These are phyloP conservation scores for Daldinia sp. DNA, from an alignment of 2,329 filamentous ascomycete genomes.

Conservation along the genomic window DNA sequence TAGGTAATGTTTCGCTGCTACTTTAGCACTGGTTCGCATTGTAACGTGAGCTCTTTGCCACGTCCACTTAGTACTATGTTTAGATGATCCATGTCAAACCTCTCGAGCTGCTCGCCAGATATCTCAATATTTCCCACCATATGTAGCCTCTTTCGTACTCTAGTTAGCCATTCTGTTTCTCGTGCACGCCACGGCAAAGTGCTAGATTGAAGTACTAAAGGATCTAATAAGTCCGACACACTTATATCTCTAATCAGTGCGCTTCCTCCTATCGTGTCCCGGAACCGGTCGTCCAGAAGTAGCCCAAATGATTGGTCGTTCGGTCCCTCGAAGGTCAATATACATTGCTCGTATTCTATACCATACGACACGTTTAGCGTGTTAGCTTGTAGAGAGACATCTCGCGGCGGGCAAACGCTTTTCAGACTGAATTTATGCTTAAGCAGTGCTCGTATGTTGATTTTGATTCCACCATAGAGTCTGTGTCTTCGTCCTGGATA, in stretches of 20 bases:
- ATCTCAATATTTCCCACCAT: neutral
- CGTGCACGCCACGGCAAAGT: neutral
- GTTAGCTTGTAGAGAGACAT: too few relatives aligned
- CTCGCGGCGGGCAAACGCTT: neutral
- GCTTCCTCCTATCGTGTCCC: neutral
- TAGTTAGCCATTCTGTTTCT: neutral
- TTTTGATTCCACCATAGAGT: too few relatives aligned
- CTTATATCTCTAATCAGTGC: neutral
- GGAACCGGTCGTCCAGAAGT: neutral
- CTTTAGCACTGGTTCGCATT: neutral
- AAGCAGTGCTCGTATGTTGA: slow-evolving; percentile 1
- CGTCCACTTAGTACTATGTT: neutral
- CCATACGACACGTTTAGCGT: too few relatives aligned
- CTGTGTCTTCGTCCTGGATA: too few relatives aligned
- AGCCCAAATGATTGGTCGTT: neutral
- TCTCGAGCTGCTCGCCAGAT: neutral
- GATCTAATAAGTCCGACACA: neutral
- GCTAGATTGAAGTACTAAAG: neutral
- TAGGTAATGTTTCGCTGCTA: too few relatives aligned
- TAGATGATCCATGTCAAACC: neutral
- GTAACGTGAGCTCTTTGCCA: too few relatives aligned
- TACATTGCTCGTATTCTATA: neutral
- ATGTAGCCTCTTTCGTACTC: neutral
- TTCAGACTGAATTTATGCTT: neutral
- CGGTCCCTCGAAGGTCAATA: neutral